Conservation (phyloP, 1,139 yeast species). For the Sugiyamaella castrensis region DNA sequence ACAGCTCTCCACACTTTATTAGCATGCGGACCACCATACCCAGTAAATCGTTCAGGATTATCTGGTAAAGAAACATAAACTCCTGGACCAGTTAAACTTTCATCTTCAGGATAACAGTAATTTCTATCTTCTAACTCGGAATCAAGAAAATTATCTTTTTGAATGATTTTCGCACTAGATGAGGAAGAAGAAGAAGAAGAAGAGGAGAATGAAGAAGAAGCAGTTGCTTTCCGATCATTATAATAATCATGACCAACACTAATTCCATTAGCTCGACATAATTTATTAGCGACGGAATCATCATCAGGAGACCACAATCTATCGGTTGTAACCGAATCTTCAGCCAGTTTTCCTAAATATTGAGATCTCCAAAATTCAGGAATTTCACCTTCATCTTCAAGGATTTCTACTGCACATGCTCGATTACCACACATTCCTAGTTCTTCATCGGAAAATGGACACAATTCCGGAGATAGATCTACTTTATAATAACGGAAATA, state of each 20-base stretch:
- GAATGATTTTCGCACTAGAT: background rate
- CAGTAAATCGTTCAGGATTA: constrained; percentile 95
- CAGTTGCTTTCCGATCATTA: constrained; percentile 1
- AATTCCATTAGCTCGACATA: constrained; percentile 10
- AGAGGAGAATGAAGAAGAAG: constrained; percentile 1
- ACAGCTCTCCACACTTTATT: constrained; percentile 91
- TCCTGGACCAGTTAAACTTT: constrained; percentile 43
- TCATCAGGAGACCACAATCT: constrained; percentile 27
- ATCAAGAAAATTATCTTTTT: constrained; percentile 10
- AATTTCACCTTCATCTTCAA: constrained; percentile 52
- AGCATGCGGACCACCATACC: constrained; percentile 91
- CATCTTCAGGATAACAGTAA: constrained; percentile 64
- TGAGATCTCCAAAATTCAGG: constrained; percentile 75
- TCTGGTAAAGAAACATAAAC: constrained; percentile 83
- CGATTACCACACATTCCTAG: constrained; percentile 86
- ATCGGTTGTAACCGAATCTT: constrained; percentile 42
- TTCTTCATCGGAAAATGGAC: constrained; percentile 84
- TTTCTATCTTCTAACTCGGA: constrained; percentile 33
- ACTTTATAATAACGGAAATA: constrained; percentile 81
- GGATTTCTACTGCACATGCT: constrained; percentile 88
- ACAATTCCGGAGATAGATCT: constrained; percentile 71
- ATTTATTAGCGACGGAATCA: constrained; percentile 13
- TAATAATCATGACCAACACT: constrained; percentile 11
- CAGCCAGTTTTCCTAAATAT: constrained; percentile 59
- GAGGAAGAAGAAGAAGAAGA: too few relatives aligned